Conservation (phyloP, 2,329 filamentous ascomycete species). For the Sporothrix brunneoviolacea region DNA sequence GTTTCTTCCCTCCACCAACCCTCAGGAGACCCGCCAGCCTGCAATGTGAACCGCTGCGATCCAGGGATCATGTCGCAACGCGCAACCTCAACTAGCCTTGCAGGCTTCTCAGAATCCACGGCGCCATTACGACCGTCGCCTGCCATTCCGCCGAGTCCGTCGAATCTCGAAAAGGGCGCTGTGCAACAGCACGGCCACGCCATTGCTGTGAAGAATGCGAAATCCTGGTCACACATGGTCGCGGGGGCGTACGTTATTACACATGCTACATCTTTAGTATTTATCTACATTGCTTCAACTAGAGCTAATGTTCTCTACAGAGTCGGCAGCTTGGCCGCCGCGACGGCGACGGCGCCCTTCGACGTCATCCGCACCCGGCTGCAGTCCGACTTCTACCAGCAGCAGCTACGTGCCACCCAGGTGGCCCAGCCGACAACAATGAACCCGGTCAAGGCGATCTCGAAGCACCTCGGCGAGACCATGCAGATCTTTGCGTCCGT, state of each 20-base stretch:
- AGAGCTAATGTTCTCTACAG: conserved; percentile 48
- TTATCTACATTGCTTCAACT: too few species aligned
- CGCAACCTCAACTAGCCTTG: conserved; percentile 7
- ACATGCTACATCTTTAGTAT: too few species aligned
- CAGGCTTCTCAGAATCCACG: conserved; percentile 8
- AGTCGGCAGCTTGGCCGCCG: conserved; percentile 81
- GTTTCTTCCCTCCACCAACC: not conserved
- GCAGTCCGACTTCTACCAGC: conserved; percentile 91
- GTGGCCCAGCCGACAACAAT: conserved; percentile 44
- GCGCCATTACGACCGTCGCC: not conserved
- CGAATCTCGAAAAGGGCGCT: not conserved
- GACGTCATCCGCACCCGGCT: conserved; percentile 91
- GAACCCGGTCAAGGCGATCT: conserved; percentile 57
- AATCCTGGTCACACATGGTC: conserved; percentile 87
- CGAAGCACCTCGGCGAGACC: conserved; percentile 76
- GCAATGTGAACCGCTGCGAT: conserved; percentile 8
- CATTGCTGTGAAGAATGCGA: conserved; percentile 40
- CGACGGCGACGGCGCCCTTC: conserved; percentile 86
- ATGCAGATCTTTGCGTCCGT: conserved; percentile 78
- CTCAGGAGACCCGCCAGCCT: not conserved
- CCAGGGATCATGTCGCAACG: conserved; percentile 15
- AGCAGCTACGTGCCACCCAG: conserved; percentile 64
- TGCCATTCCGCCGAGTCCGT: not conserved
- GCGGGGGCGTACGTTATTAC: conserved; percentile 82
- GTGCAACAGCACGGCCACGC: not conserved